Evolutionary conservation across 805 yeast species (phyloP).

Genomic region (Ogataea philodendri): DNA sequence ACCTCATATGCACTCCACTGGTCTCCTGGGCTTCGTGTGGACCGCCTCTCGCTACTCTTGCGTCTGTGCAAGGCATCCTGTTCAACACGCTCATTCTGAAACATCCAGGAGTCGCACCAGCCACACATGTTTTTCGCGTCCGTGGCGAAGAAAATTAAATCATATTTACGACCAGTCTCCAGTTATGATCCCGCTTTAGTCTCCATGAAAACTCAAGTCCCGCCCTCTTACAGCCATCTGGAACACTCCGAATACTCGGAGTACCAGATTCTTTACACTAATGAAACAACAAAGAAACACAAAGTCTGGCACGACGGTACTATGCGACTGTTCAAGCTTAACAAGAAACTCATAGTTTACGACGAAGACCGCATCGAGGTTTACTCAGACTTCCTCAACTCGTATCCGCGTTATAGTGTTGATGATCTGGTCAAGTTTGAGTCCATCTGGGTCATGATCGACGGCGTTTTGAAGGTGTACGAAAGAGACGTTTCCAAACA

Average conservation of each 20-base stretch:
- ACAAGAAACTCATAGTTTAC: constrained; percentile 45
- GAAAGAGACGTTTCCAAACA: constrained; percentile 38
- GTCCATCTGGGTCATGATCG: constrained; percentile 27
- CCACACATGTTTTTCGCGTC: constrained; percentile 10
- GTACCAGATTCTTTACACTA: constrained; percentile 46
- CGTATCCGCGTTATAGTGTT: constrained; percentile 36
- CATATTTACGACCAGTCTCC: constrained; percentile 7
- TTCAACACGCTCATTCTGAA: constrained; percentile 13
- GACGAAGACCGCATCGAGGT: constrained; percentile 34
- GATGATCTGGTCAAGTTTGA: constrained; percentile 28
- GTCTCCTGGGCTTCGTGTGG: too few species aligned
- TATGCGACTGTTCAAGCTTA: constrained; percentile 44
- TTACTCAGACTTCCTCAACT: constrained; percentile 24
- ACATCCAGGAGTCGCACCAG: constrained; percentile 14
- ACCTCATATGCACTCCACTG: too few species aligned
- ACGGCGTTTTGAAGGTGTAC: constrained; percentile 32
- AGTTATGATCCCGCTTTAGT: constrained; percentile 5
- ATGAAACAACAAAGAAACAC: constrained; percentile 42
- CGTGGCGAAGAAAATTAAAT: background rate
- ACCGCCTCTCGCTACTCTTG: too few species aligned
- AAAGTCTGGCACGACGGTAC: constrained; percentile 55
- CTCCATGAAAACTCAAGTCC: constrained; percentile 16
- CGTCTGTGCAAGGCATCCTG: background rate
- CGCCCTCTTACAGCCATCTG: constrained; percentile 21
- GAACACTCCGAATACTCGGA: constrained; percentile 44